Evolutionary conservation across 164 flowering plant genomes (phyloP), one percentile per base, ranked within the genome.

Genomic region (Malania oleifera): DNA sequence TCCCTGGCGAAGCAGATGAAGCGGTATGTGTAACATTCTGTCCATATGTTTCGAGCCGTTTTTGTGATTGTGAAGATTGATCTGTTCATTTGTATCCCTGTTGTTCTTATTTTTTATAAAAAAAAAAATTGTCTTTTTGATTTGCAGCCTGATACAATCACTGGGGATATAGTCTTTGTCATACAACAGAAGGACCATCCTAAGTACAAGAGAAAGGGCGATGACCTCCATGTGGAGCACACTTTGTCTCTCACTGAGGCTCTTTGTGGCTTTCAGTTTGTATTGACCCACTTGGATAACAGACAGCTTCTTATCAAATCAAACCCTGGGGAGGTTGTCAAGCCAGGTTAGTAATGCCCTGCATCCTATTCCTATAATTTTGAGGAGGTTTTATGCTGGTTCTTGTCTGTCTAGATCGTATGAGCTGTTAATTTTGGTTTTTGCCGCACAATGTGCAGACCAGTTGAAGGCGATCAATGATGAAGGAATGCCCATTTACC

Each of bases 401-500:
- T 31, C 4, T 31, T 31, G 4, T 31, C 9, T 31, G 35, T 31
- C 9, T 9, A 31, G 35, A 31, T 31, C 35, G 4, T 31, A 9
- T 4, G n/a, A n/a, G n/a, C n/a, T n/a, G n/a, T n/a, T n/a, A n/a
- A n/a, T n/a, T n/a, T n/a, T 4, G 35, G 35, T 31, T 19, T 19
- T 23, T 1, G 15, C 12, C 15, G 15, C 7, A 26, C 11, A 2
- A 27, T 18, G 11, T 27, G 55, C 78, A 89, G 95, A 83, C 73
- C 74, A 75, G 54, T 85, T 54, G 78, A 90, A 90, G 87, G 95
- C 86, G 5, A 78, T 90, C 17, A 78, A 87, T 50, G 95, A 90
- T n/a, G 97, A 90, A 70, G 97, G 97, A 0, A 87, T 90, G 97
- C 97, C 97, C 7, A 63, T 80, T 54, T 85, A 90, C 71, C 81